Evolutionary conservation across 495 filamentous ascomycete species (phyloP), one percentile per base, ranked within the genome.

Genomic region (Aspergillus ostianus): DNA sequence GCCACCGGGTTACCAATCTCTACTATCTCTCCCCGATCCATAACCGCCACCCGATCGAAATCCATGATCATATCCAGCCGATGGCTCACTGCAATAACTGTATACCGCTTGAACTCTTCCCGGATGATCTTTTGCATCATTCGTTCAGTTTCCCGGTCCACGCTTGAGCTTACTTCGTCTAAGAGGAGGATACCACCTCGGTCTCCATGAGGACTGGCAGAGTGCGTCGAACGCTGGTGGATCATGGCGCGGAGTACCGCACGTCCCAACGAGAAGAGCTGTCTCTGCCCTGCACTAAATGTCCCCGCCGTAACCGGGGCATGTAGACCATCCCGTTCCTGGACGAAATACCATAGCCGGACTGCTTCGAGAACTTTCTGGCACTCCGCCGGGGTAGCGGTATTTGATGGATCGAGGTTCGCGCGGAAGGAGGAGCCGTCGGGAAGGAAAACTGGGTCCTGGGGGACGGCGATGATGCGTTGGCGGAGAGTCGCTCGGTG

Each of bases 391-490:
- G 91, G 87, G 0, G 87, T 88, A 71, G 90, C 89, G 32, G 86
- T 66, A 21, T 80, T 73, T 72, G 91, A 91, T 2, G 90, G 91
- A 70, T 94, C 90, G 4, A 95, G 81, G 68, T 95, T 93, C 59
- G 72, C 85, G 27, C 88, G 81, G 64, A 73, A 69, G 8, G 61
- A 63, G 15, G 62, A 41, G 0, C 67, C 62, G 26, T 67, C 68
- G 8, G 67, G 64, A 0, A 80, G 52, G 41, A 80, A 65, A 20
- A 78, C 63, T 0, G 69, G 50, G 30, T 81, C 75, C 51, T 83
- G 80, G 5, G 79, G 67, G 0, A 82, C 67, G 4, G 73, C 67
- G 52, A 80, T 72, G 51, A 82, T 71, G 26, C 68, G 64, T 9
- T 64, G 61, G 6, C 70, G 68, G 0, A 79, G 47, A 0, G 29